These are phyloP conservation scores for Pestalotiopsis sp. DNA, from an alignment of 2,329 filamentous ascomycete species.

Conservation along the genomic window DNA sequence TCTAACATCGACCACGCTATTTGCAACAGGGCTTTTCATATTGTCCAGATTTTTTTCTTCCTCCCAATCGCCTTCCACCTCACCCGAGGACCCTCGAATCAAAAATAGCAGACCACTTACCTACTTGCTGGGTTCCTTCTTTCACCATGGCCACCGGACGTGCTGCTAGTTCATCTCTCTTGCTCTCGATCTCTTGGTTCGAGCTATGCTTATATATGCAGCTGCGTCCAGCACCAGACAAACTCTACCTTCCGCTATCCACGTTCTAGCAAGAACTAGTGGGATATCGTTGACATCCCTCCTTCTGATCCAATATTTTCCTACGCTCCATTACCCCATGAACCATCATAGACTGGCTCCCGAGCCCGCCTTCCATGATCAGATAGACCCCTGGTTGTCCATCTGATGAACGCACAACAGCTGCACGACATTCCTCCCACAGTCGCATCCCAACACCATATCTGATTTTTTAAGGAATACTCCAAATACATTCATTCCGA, in stretches of 20 bases:
- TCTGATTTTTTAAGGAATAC: too few relatives aligned
- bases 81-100: background rate
- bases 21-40: background rate
- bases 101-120: background rate
- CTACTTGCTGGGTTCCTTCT: background rate
- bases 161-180: background rate
- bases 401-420: background rate
- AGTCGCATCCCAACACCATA: too few relatives aligned
- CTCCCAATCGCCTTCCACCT: background rate
- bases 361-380: background rate
- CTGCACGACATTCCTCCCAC: background rate
- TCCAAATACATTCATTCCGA: too few relatives aligned
- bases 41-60: background rate
- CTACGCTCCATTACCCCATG: constrained; percentile 2
- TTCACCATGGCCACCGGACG: background rate
- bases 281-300: background rate
- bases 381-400: background rate
- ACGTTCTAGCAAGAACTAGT: constrained; percentile 6
- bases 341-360: constrained; percentile 11
- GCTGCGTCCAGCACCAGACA: background rate
- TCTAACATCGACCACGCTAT: background rate
- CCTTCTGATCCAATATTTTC: background rate
- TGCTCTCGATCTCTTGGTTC: background rate
- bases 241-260: background rate
- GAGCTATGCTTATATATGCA: background rate